Conservation (phyloP, 2,329 filamentous ascomycete species). For the Domatiomyces catenatus region DNA sequence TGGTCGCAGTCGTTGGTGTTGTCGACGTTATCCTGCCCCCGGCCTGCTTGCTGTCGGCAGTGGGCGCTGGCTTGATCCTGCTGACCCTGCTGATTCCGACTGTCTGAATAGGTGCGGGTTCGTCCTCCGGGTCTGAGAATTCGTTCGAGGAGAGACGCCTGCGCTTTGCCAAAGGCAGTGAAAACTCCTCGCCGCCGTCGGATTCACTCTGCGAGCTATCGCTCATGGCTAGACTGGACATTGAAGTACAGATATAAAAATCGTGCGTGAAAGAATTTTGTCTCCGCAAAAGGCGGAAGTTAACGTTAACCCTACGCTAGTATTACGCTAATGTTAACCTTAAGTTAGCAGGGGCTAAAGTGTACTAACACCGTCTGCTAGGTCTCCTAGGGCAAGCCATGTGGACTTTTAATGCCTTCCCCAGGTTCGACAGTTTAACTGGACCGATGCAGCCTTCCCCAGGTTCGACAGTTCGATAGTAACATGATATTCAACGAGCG, state of each 20-base stretch:
- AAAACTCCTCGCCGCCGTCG: slow-evolving; percentile 6
- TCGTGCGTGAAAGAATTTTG: neutral
- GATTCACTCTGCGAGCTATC: neutral
- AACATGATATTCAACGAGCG: neutral
- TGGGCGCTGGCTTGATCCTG: neutral
- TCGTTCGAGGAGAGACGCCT: slow-evolving; percentile 11
- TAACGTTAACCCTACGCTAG: too few relatives aligned
- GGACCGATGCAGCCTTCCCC: too few relatives aligned
- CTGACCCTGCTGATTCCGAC: neutral
- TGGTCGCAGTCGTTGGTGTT: slow-evolving; percentile 22
- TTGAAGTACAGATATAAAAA: neutral
- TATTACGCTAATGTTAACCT: too few relatives aligned
- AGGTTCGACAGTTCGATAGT: neutral
- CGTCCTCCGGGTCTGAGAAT: neutral
- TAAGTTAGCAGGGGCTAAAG: too few relatives aligned
- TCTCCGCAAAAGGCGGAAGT: too few relatives aligned
- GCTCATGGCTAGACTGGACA: neutral
- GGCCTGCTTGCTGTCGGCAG: neutral
- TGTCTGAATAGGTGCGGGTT: neutral
- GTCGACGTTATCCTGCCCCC: neutral
- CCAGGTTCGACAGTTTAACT: too few relatives aligned
- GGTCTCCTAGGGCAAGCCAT: too few relatives aligned
- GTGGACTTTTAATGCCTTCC: too few relatives aligned
- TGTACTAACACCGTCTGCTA: too few relatives aligned
- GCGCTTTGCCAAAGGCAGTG: slow-evolving; percentile 11